Base-by-base conservation (phyloP, 257 asterid species). In the Fraxinus pennsylvanica region DNA sequence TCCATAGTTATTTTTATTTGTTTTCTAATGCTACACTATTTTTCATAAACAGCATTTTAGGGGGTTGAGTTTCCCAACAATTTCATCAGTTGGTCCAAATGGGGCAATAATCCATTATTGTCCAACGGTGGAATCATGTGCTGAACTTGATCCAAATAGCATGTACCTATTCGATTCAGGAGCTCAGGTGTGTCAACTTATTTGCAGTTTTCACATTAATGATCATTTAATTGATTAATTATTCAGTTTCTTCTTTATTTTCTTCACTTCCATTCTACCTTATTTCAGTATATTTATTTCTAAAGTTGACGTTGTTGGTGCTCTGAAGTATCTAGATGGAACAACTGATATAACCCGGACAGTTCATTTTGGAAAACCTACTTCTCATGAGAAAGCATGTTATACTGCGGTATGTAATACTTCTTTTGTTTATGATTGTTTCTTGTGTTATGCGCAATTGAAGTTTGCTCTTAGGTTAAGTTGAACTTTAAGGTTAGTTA, bases 281-380 rank as follows among this genome's bases (percentile, higher is more conserved):
- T 74, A 22, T 57, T 76, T 65, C 38, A 66, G 43, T 72, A 59
- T 83, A 78, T 80, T 76, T 78, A 71, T 82, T 41, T 76, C 78
- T 73, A 32, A 32, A 6, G 63, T 63, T 82, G 32, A 77, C 75
- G 78, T 74, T 33, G 35, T 76, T 85, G 79, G 75, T 83, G 47
- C 57, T 72, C 84, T 87, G 68, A 79, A 96, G 99, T 96, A 93
- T 84, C 83, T 90, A 81, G 99, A 96, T 83, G 99, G 99, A 87
- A 96, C 99, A 89, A 96, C 99, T 68, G 99, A 96, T 87, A 92
- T 96, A 81, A 93, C 99, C 21, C 88, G 99, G 88, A 95, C 98
- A 47, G 97, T 92, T 61, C 99, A 95, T 87, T 95, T 93, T 81
- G 98, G 99, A 75, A 88, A 89, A 75, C 97, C 99, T 80, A 86